Base-by-base conservation (phyloP, 805 yeast genomes). In the Metschnikowia amazonensis region DNA sequence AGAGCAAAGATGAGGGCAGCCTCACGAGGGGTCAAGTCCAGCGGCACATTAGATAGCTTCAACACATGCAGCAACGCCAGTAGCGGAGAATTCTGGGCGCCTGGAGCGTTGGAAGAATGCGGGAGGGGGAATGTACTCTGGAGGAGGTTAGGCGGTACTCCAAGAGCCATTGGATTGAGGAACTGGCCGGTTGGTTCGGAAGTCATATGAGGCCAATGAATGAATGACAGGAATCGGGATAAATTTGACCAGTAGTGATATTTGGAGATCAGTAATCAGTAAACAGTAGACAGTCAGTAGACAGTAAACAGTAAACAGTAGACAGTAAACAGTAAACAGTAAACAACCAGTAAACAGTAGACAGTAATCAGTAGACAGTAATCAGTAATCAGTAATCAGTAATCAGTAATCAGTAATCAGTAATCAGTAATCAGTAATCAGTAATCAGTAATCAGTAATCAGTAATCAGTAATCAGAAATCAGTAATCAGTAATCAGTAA, bases 1-100 rank as follows among this genome's bases (percentile, higher is more conserved):
- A 86, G 65, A 5, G 92, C 76, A 60, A 86, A 86, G 6, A 86
- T 73, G 13, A 83, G 70, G 40, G 76, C 70, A 2, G 86, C 82
- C 61, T 86, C 95, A 60, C 94, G 75, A 29, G 73, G 52, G 2
- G 86, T 63, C 24, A 85, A 67, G 63, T 86, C 89, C 3, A 64
- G 53, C 7, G 95, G 94, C 10, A 83, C 58, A 57, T 82, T 83
- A 53, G 70, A 69, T 42, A 85, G 34, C 36, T 50, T 51, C 42
- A 55, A 49, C 42, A 46, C 41, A 30, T 39, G 20, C 35, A 23
- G 42, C 35, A 29, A 29, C 17, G 35, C 35, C 36, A 38, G 47
- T 11, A 43, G 34, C 35, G 36, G 40, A 13, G 43, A 41, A 34
- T 39, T 31, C 17, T 36, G 39, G 24, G 34, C 35, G 24, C n/a